These are phyloP conservation scores for Fermentozyma sake DNA, from an alignment of 1,139 yeast species.

Conservation along the genomic window DNA sequence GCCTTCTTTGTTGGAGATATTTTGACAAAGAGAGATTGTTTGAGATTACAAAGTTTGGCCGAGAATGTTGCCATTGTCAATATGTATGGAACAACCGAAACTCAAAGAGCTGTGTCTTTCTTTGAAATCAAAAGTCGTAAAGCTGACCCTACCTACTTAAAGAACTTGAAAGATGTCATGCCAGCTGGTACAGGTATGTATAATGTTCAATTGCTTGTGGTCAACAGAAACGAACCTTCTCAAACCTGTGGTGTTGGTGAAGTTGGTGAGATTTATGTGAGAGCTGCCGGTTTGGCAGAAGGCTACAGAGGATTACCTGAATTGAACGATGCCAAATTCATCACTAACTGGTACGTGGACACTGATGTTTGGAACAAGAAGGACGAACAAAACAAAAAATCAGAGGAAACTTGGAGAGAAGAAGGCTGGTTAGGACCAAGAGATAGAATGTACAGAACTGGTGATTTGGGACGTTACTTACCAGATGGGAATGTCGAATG, in stretches of 20 bases:
- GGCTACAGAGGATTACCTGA: constrained; percentile 93
- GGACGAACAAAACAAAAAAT: constrained; percentile 37
- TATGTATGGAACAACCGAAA: constrained; percentile 99
- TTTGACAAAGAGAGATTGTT: constrained; percentile 92
- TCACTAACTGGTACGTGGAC: constrained; percentile 84
- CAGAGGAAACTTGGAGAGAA: constrained; percentile 65
- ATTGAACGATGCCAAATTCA: constrained; percentile 78
- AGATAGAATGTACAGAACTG: constrained; percentile 93
- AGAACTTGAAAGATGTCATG: constrained; percentile 87
- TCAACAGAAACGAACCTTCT: constrained; percentile 79
- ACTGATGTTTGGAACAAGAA: constrained; percentile 53
- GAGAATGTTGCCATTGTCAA: constrained; percentile 86
- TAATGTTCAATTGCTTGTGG: constrained; percentile 90
- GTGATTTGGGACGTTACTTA: constrained; percentile 92
- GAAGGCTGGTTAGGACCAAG: constrained; percentile 90
- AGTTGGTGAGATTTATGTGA: constrained; percentile 95
- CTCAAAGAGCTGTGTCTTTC: constrained; percentile 95
- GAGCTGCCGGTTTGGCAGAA: constrained; percentile 97
- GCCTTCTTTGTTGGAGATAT: constrained; percentile 99
- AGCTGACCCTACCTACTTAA: constrained; percentile 68
- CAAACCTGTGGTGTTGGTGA: constrained; percentile 98
- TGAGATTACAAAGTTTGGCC: constrained; percentile 87
- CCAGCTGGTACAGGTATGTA: constrained; percentile 98
- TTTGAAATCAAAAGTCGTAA: constrained; percentile 78
- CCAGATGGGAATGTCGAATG: constrained; percentile 98